A percentile compares a stretch with the other conserved stretches of the same genome.
Evolutionary conservation across 2,329 filamentous ascomycete species (phyloP).

Genomic region (Anisogramma anomala): DNA sequence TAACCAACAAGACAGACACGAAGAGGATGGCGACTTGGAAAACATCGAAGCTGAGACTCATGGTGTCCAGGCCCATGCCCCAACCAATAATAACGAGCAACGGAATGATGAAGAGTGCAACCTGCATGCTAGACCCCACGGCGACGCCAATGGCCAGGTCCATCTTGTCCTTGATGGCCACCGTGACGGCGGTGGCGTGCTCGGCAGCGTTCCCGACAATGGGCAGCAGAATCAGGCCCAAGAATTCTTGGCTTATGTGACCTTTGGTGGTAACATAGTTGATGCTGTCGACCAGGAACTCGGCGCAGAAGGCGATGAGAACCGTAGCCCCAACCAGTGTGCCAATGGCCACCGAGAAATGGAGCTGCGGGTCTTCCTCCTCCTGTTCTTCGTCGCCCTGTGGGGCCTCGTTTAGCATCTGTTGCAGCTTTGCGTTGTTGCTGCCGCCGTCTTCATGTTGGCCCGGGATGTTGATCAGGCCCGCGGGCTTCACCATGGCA

Average conservation of each 20-base stretch:
- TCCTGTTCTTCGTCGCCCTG: conserved; percentile 54
- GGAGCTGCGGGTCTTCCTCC: conserved; percentile 62
- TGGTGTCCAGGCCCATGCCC: conserved; percentile 58
- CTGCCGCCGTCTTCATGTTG: conserved; percentile 11
- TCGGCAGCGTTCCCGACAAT: conserved; percentile 79
- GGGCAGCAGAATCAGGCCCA: conserved; percentile 68
- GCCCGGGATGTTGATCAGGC: conserved; percentile 25
- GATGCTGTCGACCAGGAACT: conserved; percentile 67
- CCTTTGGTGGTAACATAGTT: conserved; percentile 51
- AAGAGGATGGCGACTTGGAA: conserved; percentile 85
- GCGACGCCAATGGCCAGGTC: conserved; percentile 72
- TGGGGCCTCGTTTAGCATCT: conserved; percentile 31
- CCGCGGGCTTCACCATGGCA: conserved; percentile 30
- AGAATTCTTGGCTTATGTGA: conserved; percentile 58
- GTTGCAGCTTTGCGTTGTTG: conserved; percentile 33
- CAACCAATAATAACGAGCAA: conserved; percentile 68
- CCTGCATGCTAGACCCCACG: conserved; percentile 70
- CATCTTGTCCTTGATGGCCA: conserved; percentile 77
- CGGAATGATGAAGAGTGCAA: conserved; percentile 67
- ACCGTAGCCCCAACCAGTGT: conserved; percentile 64
- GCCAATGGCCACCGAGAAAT: conserved; percentile 57
- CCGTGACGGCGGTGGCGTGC: conserved; percentile 69
- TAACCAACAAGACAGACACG: conserved; percentile 71
- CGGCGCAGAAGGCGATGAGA: conserved; percentile 69
- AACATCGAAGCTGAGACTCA: conserved; percentile 75